Evolutionary conservation across 1,284 basidiomycete genomes (phyloP), one percentile per base, ranked within the genome.

Genomic region (Schizopora paradoxa): DNA sequence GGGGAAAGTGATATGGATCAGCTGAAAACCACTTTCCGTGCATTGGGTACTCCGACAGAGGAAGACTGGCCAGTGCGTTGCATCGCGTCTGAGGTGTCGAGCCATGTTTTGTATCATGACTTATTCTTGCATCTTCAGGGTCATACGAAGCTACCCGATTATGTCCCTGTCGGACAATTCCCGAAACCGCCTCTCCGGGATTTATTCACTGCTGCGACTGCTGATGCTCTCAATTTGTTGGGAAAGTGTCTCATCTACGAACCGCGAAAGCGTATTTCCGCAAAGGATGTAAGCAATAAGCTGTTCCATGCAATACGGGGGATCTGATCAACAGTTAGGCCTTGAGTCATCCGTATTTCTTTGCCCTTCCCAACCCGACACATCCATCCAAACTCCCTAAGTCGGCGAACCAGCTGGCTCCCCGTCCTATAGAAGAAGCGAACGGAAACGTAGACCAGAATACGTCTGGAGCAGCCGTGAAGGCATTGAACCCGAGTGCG

Each of bases 1-100:
- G 93, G 92, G 8, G 93, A 98, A 56, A 89, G 81, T 43, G 96
- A 99, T 61, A 86, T 97, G 72, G 94, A 97, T 60, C 96, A 99
- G 63, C 68, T 99, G 21, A 94, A 91, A 58, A 92, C 88, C 23
- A 97, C 86, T 49, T 98, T 96, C 62, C 83, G 87, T 32, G 95
- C 95, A 0, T 74, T 99, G 14, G 96, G 96, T 0, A 94, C 93
- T 4, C 96, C 96, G 0, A 90, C 90, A 0, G 93, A 98, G 58
- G 83, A 90, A 43, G 94, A 98, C 21, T 99, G 96, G 96, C 95
- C 95, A 1, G 89, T 93, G 64, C 47, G 77, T 61, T 31, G n/a
- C n/a, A n/a, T n/a, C n/a, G n/a, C 8, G 33, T 35, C 33, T 16
- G 16, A 14, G 13, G 33, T 5, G 33, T 35, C n/a, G 16, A 14